Evolutionary conservation across 2,329 filamentous ascomycete species (phyloP), one percentile per base, ranked within the genome.

Genomic region (Phaeosphaeria sp.): DNA sequence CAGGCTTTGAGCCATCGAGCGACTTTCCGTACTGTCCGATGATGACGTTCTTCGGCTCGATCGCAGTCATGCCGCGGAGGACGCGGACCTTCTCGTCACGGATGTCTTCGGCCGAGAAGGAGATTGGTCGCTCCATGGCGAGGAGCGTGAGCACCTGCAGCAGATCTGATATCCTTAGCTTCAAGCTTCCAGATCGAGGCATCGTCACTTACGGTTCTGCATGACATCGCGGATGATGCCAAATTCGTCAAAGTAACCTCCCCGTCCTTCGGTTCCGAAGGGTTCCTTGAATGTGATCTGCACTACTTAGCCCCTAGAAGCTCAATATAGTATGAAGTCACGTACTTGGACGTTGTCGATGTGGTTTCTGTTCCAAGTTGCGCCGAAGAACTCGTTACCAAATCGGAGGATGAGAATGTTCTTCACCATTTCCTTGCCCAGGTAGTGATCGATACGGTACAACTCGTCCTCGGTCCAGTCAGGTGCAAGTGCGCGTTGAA

Each of bases 361-460:
- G 85, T 98, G 94, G 80, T 97, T 93, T 69, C 95, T 89, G 85
- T 98, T 99, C 95, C 95, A 99, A 58, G 94, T 99, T 44, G 95
- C 94, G 66, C 93, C 93, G 71, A 99, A 91, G 86, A 99, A 99
- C 68, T 96, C 93, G 84, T 99, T 99, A 71, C 95, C 96, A 77
- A 99, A 99, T 77, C 96, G 88, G 67, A 99, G 87, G 70, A 99
- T 97, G 67, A 99, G 86, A 69, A 99, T 96, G 82, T 99, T 99
- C 89, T 99, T 99, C 73, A 99, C 95, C 95, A 99, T 99, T 82
- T 99, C 95, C 86, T 99, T 99, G 73, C 96, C 96, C 48, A 99
- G 88, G 80, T 99, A 99, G 83, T 99, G 95, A 79, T 99, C 95
- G 74, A 99, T 99, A 76, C 95, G 93, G 89, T 96, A 99, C 68